A percentile compares a stretch with the other conserved stretches of the same genome.
Conservation (phyloP, 225 moss, liverwort and hornwort genomes). For the Asterella californica region DNA sequence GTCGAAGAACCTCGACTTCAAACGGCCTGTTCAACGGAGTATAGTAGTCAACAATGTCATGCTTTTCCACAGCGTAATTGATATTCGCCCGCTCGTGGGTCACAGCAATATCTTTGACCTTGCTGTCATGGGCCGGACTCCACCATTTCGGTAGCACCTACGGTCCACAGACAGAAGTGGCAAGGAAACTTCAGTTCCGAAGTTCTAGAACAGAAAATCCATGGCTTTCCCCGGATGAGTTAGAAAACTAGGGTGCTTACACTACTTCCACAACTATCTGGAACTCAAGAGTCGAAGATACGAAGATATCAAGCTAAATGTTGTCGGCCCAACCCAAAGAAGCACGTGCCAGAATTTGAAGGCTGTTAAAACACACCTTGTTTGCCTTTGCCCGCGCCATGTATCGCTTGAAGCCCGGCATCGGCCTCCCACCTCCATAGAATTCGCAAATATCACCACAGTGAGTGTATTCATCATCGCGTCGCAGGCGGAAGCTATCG, state of each 20-base stretch:
- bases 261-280: not conserved
- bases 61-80: conserved; percentile 4
- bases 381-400: not conserved
- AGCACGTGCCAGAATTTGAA: not conserved
- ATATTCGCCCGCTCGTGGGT: conserved; percentile 5
- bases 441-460: conserved; percentile 3
- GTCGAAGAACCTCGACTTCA: not conserved
- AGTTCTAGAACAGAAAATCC: not conserved
- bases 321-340: not conserved
- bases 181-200: not conserved
- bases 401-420: not conserved
- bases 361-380: not conserved
- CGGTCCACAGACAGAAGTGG: not conserved
- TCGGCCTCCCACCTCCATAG: not conserved
- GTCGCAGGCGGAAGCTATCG: conserved; percentile 16
- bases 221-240: not conserved
- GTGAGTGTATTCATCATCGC: not conserved
- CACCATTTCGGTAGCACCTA: conserved; percentile 6
- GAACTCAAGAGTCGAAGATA: not conserved
- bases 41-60: not conserved
- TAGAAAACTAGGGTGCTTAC: no score
- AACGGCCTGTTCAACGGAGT: not conserved
- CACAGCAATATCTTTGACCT: not conserved
- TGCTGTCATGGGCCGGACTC: not conserved
- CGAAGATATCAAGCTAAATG: not conserved